phyloP scores from a whole-genome alignment of 1,139 yeast species.

The Blastobotrys persicus region DNA sequence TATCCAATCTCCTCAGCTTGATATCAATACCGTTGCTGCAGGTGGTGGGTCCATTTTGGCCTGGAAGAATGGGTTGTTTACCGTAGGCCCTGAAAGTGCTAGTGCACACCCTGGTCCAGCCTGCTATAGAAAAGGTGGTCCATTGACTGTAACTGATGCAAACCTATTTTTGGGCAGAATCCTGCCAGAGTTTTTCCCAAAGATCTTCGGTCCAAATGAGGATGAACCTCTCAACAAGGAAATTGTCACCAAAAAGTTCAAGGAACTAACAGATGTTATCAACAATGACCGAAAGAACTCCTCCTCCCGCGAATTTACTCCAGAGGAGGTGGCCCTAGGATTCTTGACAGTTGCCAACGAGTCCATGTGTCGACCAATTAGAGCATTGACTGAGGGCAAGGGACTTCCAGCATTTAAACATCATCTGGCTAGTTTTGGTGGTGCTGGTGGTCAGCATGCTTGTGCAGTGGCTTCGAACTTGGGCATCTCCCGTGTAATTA shows the following conservation, averaged over 20 bases:
- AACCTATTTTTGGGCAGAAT: constrained; percentile 51
- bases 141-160: constrained; percentile 56
- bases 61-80: constrained; percentile 51
- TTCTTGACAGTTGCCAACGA: constrained; percentile 51
- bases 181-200: constrained; percentile 50
- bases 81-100: constrained; percentile 57
- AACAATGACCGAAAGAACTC: constrained; percentile 38
- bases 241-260: constrained; percentile 42
- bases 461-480: constrained; percentile 46
- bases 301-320: constrained; percentile 33
- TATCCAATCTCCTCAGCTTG: constrained; percentile 57
- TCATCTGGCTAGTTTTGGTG: constrained; percentile 51
- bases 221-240: constrained; percentile 48
- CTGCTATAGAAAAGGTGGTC: constrained; percentile 57
- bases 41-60: constrained; percentile 56
- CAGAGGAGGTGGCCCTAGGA: constrained; percentile 49
- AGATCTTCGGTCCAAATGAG: constrained; percentile 54
- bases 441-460: constrained; percentile 57
- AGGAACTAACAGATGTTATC: constrained; percentile 42
- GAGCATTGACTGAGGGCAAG: constrained; percentile 51
- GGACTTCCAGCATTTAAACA: constrained; percentile 46
- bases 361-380: constrained; percentile 52
- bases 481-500: constrained; percentile 44
- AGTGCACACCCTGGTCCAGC: constrained; percentile 61
- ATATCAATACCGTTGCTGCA: constrained; percentile 59